Conservation (phyloP, 495 filamentous ascomycete species). For the Neurospora terricola region DNA sequence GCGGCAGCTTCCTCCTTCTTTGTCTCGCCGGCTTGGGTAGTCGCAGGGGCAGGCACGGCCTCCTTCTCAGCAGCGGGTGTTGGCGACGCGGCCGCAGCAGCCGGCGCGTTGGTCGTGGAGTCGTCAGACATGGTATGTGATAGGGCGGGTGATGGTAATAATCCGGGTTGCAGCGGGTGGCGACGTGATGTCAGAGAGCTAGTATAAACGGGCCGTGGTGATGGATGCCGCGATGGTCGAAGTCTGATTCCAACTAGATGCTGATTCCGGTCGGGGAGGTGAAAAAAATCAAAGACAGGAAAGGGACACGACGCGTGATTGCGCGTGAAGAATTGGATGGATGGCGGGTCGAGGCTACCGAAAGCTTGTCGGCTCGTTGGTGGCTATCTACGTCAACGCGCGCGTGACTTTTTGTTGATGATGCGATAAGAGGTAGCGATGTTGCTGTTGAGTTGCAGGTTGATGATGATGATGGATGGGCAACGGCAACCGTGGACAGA, state of each 20-base stretch:
- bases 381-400: not conserved
- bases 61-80: conserved; percentile 7
- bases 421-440: not conserved
- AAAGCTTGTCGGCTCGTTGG: not conserved
- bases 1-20: conserved; percentile 10
- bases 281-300: not conserved
- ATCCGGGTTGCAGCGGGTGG: conserved; percentile 4
- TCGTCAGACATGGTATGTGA: conserved; percentile 15
- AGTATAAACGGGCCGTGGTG: not conserved
- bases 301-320: not conserved
- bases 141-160: not conserved
- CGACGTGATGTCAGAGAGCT: conserved; percentile 19
- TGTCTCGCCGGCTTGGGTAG: conserved; percentile 3
- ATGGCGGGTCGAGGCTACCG: not conserved
- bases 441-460: not conserved
- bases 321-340: not conserved
- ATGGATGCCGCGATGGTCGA: conserved; percentile 15
- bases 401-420: conserved; percentile 1
- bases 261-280: not conserved
- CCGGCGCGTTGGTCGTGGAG: conserved; percentile 5
- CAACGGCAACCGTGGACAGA: not conserved
- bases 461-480: not conserved
- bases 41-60: conserved; percentile 9
- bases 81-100: conserved; percentile 6
- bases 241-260: not conserved